Percentiles rank a stretch among this genome's conserved stretches.
Evolutionary conservation across 139 green algal species (phyloP).

Genomic region (Chlamydomonas applanata): DNA sequence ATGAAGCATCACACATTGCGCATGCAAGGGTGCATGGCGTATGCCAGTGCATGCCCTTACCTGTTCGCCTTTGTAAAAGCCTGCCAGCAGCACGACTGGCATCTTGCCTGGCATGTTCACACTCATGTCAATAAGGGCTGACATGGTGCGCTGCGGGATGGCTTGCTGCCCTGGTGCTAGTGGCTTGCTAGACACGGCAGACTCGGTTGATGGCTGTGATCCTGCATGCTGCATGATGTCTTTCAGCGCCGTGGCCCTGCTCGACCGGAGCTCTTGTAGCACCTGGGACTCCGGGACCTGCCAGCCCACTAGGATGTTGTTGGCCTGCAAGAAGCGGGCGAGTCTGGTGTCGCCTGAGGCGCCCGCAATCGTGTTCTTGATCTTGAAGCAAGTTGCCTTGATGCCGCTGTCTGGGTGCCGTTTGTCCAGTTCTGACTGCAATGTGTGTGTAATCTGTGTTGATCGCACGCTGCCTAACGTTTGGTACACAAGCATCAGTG

Average conservation of each 20-base stretch:
- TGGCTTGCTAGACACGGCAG: slow-evolving; percentile 2
- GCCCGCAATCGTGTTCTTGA: slow-evolving; percentile 40
- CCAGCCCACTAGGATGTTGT: slow-evolving; percentile 47
- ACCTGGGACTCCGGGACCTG: slow-evolving; percentile 9
- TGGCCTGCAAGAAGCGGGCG: slow-evolving; percentile 33
- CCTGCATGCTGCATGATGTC: background rate
- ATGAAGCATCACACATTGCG: background rate
- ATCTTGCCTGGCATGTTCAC: slow-evolving; percentile 14
- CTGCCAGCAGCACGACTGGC: slow-evolving; percentile 40
- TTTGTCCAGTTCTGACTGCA: slow-evolving; percentile 17
- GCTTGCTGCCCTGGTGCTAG: background rate
- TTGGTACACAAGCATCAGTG: slow-evolving; percentile 46
- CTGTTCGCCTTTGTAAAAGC: slow-evolving; percentile 38
- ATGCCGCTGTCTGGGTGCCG: slow-evolving; percentile 11
- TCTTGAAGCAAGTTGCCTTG: slow-evolving; percentile 12
- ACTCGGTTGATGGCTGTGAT: background rate
- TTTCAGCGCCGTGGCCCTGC: background rate
- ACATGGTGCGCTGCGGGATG: slow-evolving; percentile 24
- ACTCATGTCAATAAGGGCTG: slow-evolving; percentile 19
- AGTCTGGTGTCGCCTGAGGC: slow-evolving; percentile 9
- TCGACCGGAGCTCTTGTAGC: background rate
- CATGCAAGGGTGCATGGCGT: background rate
- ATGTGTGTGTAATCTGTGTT: background rate
- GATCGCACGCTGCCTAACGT: slow-evolving; percentile 35
- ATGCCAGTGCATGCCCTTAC: background rate